Conservation (phyloP, 805 yeast species). For the Teunomyces tritomae region DNA sequence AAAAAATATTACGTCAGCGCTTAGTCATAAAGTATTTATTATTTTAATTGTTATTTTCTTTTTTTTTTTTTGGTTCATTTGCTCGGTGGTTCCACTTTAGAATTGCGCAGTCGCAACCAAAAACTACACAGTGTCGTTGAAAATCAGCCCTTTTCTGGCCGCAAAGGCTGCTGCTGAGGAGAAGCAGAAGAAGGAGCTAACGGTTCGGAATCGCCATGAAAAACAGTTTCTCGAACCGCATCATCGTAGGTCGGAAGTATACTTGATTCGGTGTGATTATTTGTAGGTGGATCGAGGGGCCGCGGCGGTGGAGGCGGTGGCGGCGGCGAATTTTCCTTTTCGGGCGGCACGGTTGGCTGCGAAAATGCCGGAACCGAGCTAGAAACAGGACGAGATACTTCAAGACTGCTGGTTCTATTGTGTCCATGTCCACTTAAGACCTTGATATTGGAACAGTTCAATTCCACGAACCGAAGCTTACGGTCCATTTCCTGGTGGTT, state of each 20-base stretch:
- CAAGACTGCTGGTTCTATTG: conserved; percentile 22
- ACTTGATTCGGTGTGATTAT: neutral
- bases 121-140: too few relatives aligned
- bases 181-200: too few relatives aligned
- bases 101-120: too few relatives aligned
- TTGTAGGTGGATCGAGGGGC: too few relatives aligned
- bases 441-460: conserved; percentile 29
- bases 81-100: too few relatives aligned
- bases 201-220: conserved; percentile 28
- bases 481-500: conserved; percentile 13
- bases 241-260: conserved; percentile 39
- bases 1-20: neutral
- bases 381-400: conserved; percentile 4
- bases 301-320: too few relatives aligned
- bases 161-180: conserved; percentile 26
- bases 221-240: conserved; percentile 27
- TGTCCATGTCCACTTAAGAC: conserved; percentile 38
- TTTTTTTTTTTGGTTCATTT: neutral
- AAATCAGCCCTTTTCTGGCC: conserved; percentile 25
- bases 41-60: neutral
- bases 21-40: neutral
- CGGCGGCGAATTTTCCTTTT: neutral
- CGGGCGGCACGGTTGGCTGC: neutral
- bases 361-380: neutral
- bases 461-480: conserved; percentile 28